phyloP scores from a whole-genome alignment of 345 rosid genomes.

The Citrus inodora region DNA sequence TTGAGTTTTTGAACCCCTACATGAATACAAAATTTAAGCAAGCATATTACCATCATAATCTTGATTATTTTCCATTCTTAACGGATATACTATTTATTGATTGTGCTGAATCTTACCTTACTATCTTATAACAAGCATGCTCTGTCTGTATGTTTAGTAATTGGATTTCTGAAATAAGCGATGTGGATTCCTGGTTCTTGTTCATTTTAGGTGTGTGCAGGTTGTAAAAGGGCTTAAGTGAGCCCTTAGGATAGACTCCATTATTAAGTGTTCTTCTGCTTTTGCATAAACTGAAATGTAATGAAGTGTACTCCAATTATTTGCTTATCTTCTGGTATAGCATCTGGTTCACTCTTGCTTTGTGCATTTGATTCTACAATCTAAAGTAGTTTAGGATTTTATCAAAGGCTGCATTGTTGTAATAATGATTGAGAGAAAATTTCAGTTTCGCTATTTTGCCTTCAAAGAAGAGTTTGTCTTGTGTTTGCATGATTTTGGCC shows the following conservation, averaged over 20 bases:
- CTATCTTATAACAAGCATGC: not conserved
- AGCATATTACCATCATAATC: not conserved
- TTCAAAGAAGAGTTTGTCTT: not conserved
- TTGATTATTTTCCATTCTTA: not conserved
- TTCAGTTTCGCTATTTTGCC: not conserved
- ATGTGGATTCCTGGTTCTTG: not conserved
- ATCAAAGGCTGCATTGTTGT: not conserved
- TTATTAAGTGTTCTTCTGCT: not conserved
- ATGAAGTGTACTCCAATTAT: not conserved
- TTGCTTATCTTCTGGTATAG: not conserved
- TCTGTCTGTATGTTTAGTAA: not conserved
- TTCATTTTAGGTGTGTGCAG: not conserved
- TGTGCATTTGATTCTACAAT: not conserved
- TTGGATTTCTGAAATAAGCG: not conserved
- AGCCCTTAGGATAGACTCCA: not conserved
- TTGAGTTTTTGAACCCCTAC: not conserved
- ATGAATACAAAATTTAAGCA: not conserved
- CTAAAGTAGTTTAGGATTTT: not conserved
- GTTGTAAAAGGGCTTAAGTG: not conserved
- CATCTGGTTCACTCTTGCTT: not conserved
- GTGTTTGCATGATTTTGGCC: slow-evolving; percentile 5
- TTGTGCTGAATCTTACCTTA: not conserved
- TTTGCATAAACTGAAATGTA: not conserved
- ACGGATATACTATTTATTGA: not conserved
- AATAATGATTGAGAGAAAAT: not conserved